Percentiles rank a stretch among this genome's conserved stretches.
Evolutionary conservation across 1,284 basidiomycete genomes (phyloP).

Genomic region (Schizopora paradoxa): DNA sequence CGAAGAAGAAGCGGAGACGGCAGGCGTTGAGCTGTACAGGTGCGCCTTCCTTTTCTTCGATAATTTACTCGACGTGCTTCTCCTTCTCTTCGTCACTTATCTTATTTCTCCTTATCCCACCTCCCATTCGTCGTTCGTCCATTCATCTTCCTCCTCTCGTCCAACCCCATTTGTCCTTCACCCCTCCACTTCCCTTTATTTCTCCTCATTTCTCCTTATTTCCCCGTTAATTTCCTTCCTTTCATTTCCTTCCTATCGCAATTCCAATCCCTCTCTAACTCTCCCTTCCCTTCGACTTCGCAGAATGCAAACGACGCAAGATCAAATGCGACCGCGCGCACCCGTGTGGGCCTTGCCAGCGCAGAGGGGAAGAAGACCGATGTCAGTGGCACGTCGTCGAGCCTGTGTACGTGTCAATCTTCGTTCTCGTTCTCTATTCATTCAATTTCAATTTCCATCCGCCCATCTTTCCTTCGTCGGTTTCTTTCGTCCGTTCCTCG

Average conservation of each 20-base stretch:
- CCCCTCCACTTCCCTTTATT: slow-evolving; percentile 5
- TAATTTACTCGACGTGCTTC: not conserved
- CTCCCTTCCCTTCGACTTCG: slow-evolving; percentile 19
- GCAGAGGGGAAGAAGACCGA: slow-evolving; percentile 47
- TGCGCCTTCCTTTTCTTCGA: slow-evolving; percentile 30
- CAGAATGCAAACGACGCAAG: slow-evolving; percentile 56
- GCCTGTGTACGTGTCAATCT: slow-evolving; percentile 42
- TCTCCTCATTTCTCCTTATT: not conserved
- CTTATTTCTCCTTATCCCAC: slow-evolving; percentile 11
- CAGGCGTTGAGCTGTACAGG: slow-evolving; percentile 76
- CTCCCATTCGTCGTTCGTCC: slow-evolving; percentile 16
- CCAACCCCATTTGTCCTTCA: slow-evolving; percentile 9
- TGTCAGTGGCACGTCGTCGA: slow-evolving; percentile 56
- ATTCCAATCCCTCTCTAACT: slow-evolving; percentile 4
- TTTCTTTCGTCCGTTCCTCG: no score
- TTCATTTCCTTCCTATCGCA: not conserved
- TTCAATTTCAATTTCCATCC: not conserved
- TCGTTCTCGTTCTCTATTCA: slow-evolving; percentile 12
- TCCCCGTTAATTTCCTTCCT: not conserved
- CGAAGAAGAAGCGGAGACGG: slow-evolving; percentile 69
- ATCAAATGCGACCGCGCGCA: slow-evolving; percentile 58
- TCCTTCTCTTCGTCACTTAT: slow-evolving; percentile 9
- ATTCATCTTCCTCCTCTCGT: slow-evolving; percentile 11
- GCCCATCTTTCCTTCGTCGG: no score
- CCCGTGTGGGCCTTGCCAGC: slow-evolving; percentile 51